Conservation (phyloP, 805 yeast species). For the Yamadazyma ubonensis region DNA sequence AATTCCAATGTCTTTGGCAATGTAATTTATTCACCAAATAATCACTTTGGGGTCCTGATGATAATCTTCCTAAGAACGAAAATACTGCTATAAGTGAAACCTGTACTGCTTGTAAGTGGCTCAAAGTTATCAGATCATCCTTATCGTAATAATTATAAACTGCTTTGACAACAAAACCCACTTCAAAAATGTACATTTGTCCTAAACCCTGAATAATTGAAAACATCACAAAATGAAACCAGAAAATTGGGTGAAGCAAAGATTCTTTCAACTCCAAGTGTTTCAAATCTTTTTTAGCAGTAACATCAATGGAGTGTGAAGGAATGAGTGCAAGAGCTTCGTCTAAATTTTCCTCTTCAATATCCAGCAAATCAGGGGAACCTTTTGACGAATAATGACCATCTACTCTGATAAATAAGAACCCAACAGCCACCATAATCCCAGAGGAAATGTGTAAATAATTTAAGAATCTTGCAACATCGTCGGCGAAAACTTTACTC, state of each 20-base stretch:
- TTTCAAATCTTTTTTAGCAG: slow-evolving; percentile 15
- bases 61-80: slow-evolving; percentile 31
- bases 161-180: slow-evolving; percentile 33
- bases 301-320: slow-evolving; percentile 9
- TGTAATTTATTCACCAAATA: slow-evolving; percentile 22
- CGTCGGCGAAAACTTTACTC: slow-evolving; percentile 21
- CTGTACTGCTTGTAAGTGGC: slow-evolving; percentile 30
- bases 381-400: slow-evolving; percentile 20
- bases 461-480: slow-evolving; percentile 23
- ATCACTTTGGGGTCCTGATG: slow-evolving; percentile 34
- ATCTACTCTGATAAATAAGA: slow-evolving; percentile 30
- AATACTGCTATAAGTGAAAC: slow-evolving; percentile 33
- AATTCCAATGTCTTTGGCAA: slow-evolving; percentile 34
- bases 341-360: slow-evolving; percentile 8
- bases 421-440: slow-evolving; percentile 26
- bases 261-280: slow-evolving; percentile 20
- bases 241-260: slow-evolving; percentile 28
- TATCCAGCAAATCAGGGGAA: slow-evolving; percentile 7
- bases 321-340: slow-evolving; percentile 16
- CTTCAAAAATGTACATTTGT: slow-evolving; percentile 37
- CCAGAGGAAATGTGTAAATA: slow-evolving; percentile 26
- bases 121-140: slow-evolving; percentile 15
- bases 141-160: slow-evolving; percentile 20
- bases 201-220: slow-evolving; percentile 37
- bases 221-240: slow-evolving; percentile 31